Base-by-base conservation (phyloP, 768 basidiomycete genomes). In the Panaeolus cyanescens region DNA sequence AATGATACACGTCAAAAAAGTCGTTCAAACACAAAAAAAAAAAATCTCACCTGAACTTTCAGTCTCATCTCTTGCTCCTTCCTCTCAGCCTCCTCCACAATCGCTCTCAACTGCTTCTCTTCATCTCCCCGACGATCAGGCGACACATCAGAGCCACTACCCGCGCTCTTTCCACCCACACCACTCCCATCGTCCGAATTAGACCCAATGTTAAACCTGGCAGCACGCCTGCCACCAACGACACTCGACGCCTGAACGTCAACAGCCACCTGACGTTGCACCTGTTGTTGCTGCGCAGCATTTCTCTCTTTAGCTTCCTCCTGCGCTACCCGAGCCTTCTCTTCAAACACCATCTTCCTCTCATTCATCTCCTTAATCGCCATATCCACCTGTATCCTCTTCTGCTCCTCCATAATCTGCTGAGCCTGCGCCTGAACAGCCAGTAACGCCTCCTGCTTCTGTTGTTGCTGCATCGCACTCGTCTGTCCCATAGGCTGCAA, bases 131-230 rank as follows among this genome's bases (percentile, higher is more conserved):
- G 20, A 5, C 55, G 55, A n/a, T 40, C 61, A 20, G 63, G 69
- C 17, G 72, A 72, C 2, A 70, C 64, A 36, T 71, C 70, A 28
- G 76, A 77, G 20, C 74, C 72, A 42, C 73, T 75, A 19, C 75
- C 73, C n/a, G 75, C 72, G 56, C 74, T 76, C 71, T 75, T 75
- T 55, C 70, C 71, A n/a, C 71, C 74, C 17, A 65, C 20, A 3
- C 68, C 72, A 60, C 71, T 72, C 30, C 83, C 83, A 53, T 81
- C 82, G 56, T 86, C 85, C 36, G 85, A 86, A 60, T 79, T 77
- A 17, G 86, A 87, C 2, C 86, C 87, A 59, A 89, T 81, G 64
- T 85, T 85, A 62, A 89, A 87, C 66, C 76, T 75, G 10, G 66
- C 55, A 1, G 60, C 66, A 1, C 67, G 67, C 53, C 68, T 66